These are phyloP conservation scores for Moesziomyces parantarcticus DNA, from an alignment of 1,284 basidiomycete genomes.

Conservation along the genomic window DNA sequence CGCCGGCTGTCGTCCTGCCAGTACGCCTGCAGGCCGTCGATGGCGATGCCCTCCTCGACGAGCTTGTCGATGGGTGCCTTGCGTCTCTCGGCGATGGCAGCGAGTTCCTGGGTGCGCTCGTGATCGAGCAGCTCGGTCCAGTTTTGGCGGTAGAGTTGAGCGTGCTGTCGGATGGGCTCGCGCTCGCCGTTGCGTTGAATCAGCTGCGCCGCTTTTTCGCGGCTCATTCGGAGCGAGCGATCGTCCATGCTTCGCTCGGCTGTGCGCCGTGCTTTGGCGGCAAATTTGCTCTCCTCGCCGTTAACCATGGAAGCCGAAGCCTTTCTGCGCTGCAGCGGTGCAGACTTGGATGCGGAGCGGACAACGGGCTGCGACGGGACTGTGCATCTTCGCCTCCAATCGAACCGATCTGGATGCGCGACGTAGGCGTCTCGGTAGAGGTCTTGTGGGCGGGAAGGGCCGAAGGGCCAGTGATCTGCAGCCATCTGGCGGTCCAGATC, in stretches of 20 bases:
- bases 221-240: slow-evolving; percentile 36
- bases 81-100: slow-evolving; percentile 47
- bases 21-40: slow-evolving; percentile 60
- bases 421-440: slow-evolving; percentile 47
- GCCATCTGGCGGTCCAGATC: slow-evolving; percentile 18
- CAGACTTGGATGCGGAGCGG: slow-evolving; percentile 1
- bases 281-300: slow-evolving; percentile 37
- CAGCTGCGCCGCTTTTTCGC: slow-evolving; percentile 19
- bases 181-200: slow-evolving; percentile 30
- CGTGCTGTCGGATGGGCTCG: slow-evolving; percentile 27
- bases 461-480: slow-evolving; percentile 29
- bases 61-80: slow-evolving; percentile 50
- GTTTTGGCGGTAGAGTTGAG: slow-evolving; percentile 38
- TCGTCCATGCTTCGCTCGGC: slow-evolving; percentile 48
- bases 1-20: slow-evolving; percentile 55
- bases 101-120: slow-evolving; percentile 51
- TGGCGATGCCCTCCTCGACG: slow-evolving; percentile 48
- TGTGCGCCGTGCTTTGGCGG: slow-evolving; percentile 29
- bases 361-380: neutral
- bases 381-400: slow-evolving; percentile 37
- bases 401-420: slow-evolving; percentile 40
- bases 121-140: slow-evolving; percentile 50
- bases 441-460: slow-evolving; percentile 28
- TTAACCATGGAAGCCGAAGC: slow-evolving; percentile 32
- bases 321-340: slow-evolving; percentile 26